These are phyloP conservation scores for Teunomyces stri DNA, from an alignment of 805 yeast species.

Conservation along the genomic window DNA sequence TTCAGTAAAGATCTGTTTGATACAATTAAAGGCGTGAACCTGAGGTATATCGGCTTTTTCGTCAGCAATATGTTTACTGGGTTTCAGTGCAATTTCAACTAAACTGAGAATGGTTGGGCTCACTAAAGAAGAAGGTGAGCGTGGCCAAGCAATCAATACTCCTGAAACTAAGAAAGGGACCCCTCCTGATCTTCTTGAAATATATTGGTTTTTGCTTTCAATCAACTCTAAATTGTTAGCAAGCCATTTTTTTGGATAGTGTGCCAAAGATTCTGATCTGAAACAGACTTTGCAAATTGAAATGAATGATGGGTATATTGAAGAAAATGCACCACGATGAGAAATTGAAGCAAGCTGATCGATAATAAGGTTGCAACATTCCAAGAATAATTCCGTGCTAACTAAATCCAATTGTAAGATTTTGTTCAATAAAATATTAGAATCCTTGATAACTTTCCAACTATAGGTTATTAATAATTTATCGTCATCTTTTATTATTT, in stretches of 20 bases:
- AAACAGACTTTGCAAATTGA: constrained; percentile 62
- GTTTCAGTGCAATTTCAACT: constrained; percentile 51
- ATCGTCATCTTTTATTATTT: constrained; percentile 33
- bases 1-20: constrained; percentile 72
- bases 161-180: constrained; percentile 78
- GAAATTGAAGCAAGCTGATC: constrained; percentile 70
- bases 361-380: constrained; percentile 54
- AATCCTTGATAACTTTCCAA: constrained; percentile 83
- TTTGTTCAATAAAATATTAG: constrained; percentile 52
- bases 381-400: constrained; percentile 21
- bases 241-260: constrained; percentile 58
- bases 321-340: constrained; percentile 90
- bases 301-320: constrained; percentile 79
- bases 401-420: constrained; percentile 33
- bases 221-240: constrained; percentile 51
- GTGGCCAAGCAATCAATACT: constrained; percentile 52
- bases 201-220: constrained; percentile 58
- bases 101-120: constrained; percentile 51
- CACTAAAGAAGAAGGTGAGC: constrained; percentile 33
- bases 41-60: constrained; percentile 77
- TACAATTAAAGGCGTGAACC: constrained; percentile 89
- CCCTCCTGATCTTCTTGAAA: constrained; percentile 92
- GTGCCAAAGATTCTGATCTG: constrained; percentile 23
- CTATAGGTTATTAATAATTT: constrained; percentile 62
- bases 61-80: constrained; percentile 46